phyloP scores from a whole-genome alignment of 768 basidiomycete species.

The Boletus fagicola region DNA sequence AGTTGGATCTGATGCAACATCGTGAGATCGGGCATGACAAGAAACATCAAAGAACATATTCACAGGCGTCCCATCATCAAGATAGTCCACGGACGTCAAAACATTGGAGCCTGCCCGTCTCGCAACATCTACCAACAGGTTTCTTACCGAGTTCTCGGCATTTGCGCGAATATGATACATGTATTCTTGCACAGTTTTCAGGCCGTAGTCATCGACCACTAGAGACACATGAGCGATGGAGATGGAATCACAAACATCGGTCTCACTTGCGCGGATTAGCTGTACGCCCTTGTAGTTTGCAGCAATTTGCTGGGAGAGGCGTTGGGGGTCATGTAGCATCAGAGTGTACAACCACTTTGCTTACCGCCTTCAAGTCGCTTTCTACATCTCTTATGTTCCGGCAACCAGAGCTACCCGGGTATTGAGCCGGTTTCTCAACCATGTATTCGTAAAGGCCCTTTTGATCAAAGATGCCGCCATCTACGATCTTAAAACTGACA shows the following conservation, averaged over 20 bases:
- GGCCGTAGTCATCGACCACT: slow-evolving; percentile 86
- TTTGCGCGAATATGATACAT: slow-evolving; percentile 90
- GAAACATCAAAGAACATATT: slow-evolving; percentile 17
- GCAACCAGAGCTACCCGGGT: slow-evolving; percentile 85
- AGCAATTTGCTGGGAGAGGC: slow-evolving; percentile 71
- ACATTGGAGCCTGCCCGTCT: slow-evolving; percentile 63
- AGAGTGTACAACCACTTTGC: slow-evolving; percentile 24
- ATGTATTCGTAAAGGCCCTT: slow-evolving; percentile 75
- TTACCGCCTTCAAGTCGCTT: slow-evolving; percentile 85
- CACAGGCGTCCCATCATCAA: slow-evolving; percentile 87
- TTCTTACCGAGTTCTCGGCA: slow-evolving; percentile 84
- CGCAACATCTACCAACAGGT: slow-evolving; percentile 72
- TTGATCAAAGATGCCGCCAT: slow-evolving; percentile 74
- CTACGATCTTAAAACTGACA: slow-evolving; percentile 88
- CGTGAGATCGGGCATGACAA: slow-evolving; percentile 3
- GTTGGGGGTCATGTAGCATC: background rate
- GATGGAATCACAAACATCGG: background rate
- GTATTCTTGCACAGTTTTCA: slow-evolving; percentile 87
- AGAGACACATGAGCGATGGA: slow-evolving; percentile 9
- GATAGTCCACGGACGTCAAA: slow-evolving; percentile 74
- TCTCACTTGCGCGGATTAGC: slow-evolving; percentile 73
- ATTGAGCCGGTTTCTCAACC: slow-evolving; percentile 75
- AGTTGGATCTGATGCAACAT: slow-evolving; percentile 57
- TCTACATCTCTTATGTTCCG: slow-evolving; percentile 86
- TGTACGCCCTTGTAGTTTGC: slow-evolving; percentile 92